Conservation (phyloP, 768 basidiomycete species). For the Chiua virens region DNA sequence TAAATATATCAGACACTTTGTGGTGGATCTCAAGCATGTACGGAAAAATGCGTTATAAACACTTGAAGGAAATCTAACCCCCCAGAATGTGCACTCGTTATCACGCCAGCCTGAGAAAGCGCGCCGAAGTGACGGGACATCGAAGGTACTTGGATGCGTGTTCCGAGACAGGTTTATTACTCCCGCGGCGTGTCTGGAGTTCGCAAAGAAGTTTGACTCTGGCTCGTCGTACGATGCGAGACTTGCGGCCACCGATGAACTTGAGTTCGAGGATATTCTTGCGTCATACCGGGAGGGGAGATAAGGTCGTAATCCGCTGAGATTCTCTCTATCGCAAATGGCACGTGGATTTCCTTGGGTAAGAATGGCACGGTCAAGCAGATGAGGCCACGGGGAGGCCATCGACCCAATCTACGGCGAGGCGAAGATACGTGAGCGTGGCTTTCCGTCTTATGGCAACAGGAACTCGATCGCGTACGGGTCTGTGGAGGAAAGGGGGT, state of each 20-base stretch:
- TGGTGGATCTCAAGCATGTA: slow-evolving; percentile 9
- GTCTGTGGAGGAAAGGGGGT: slow-evolving; percentile 28
- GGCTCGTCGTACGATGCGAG: slow-evolving; percentile 12
- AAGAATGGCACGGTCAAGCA: not conserved
- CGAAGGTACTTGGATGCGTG: slow-evolving; percentile 6
- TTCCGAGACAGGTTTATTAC: slow-evolving; percentile 20
- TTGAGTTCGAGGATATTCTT: slow-evolving; percentile 1
- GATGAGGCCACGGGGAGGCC: slow-evolving; percentile 14
- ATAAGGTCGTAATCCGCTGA: slow-evolving; percentile 33
- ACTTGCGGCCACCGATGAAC: slow-evolving; percentile 16
- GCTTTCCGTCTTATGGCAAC: slow-evolving; percentile 5
- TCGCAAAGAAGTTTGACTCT: slow-evolving; percentile 16
- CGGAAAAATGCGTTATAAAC: not conserved
- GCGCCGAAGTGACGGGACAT: slow-evolving; percentile 5
- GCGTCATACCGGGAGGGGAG: slow-evolving; percentile 20
- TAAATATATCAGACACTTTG: not conserved
- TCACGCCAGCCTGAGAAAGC: not conserved
- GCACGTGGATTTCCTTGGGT: slow-evolving; percentile 10
- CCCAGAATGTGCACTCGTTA: not conserved
- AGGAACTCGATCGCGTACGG: slow-evolving; percentile 7
- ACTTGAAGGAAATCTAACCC: not conserved
- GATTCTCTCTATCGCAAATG: slow-evolving; percentile 13
- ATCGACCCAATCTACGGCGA: slow-evolving; percentile 11
- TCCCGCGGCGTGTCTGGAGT: slow-evolving; percentile 27
- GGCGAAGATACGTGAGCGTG: slow-evolving; percentile 3